Evolutionary conservation across 331 rosid species (phyloP).

Genomic region (Quercus tomentella): DNA sequence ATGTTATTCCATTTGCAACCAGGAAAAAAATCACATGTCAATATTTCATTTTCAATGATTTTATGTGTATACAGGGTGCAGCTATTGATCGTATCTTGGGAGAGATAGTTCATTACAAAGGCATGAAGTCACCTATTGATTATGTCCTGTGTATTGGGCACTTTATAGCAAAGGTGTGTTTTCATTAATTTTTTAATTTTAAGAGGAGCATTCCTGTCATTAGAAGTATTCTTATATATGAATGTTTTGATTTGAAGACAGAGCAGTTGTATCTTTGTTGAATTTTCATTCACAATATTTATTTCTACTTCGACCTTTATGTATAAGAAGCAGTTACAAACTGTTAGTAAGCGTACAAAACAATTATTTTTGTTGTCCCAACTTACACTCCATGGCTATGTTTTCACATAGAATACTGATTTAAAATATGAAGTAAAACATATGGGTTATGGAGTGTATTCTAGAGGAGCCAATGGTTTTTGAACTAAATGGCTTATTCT

Average conservation of each 20-base stretch:
- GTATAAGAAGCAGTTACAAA: background rate
- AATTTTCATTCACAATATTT: background rate
- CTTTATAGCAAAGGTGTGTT: constrained; percentile 73
- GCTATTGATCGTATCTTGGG: constrained; percentile 91
- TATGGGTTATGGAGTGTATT: too few species aligned
- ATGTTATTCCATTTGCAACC: background rate
- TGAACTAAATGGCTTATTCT: too few species aligned
- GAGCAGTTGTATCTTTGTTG: background rate
- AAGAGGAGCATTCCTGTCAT: background rate
- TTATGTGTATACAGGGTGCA: constrained; percentile 62
- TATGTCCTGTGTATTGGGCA: constrained; percentile 89
- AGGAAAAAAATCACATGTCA: background rate
- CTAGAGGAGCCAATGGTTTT: too few species aligned
- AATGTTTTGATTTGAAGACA: background rate
- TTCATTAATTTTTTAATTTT: constrained; percentile 9
- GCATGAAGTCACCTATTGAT: constrained; percentile 82
- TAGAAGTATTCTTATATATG: background rate
- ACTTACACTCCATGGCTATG: background rate
- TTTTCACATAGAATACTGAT: background rate
- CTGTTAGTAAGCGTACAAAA: background rate
- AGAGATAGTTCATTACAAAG: constrained; percentile 83
- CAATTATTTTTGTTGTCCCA: background rate
- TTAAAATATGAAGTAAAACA: background rate
- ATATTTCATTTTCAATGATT: constrained; percentile 11
- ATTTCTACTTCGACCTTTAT: background rate